phyloP scores from a whole-genome alignment of 192 early-diverging fungal genomes.

The Haplosporangium gracile region DNA sequence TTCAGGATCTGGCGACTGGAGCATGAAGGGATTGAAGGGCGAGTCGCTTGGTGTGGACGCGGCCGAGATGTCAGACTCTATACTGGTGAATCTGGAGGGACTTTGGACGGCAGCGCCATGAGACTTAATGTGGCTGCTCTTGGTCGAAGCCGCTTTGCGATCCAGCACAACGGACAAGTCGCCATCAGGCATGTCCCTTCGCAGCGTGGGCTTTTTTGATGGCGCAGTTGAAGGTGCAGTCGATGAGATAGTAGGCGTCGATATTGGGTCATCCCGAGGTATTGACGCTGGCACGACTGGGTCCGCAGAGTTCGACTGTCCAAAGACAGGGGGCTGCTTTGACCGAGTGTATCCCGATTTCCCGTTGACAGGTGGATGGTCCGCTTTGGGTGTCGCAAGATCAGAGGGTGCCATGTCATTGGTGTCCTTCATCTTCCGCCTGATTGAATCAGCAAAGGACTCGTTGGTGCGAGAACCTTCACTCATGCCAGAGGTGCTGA shows the following conservation, averaged over 20 bases:
- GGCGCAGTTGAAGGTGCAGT: background rate
- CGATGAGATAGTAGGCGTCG: background rate
- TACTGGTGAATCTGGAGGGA: background rate
- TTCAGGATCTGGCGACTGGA: slow-evolving; percentile 21
- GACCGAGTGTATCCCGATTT: background rate
- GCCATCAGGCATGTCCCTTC: background rate
- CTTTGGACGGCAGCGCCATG: background rate
- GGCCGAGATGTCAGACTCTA: background rate
- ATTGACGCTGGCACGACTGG: background rate
- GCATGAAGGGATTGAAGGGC: background rate
- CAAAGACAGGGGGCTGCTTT: background rate
- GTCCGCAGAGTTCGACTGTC: background rate
- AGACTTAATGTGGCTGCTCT: background rate
- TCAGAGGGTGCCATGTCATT: slow-evolving; percentile 15
- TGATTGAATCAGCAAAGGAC: slow-evolving; percentile 33
- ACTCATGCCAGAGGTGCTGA: slow-evolving; percentile 11
- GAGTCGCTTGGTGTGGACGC: background rate
- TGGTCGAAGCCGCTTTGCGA: too few species aligned
- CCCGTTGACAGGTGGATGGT: background rate
- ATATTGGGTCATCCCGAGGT: background rate
- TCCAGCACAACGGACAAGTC: background rate
- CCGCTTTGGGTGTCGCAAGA: background rate
- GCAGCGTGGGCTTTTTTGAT: background rate
- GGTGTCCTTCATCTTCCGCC: slow-evolving; percentile 36
- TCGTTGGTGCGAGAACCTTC: slow-evolving; percentile 22